A percentile compares a stretch with the other conserved stretches of the same genome.
phyloP scores from a whole-genome alignment of 2,329 filamentous ascomycete species.

The Mycocentrospora acerina region DNA sequence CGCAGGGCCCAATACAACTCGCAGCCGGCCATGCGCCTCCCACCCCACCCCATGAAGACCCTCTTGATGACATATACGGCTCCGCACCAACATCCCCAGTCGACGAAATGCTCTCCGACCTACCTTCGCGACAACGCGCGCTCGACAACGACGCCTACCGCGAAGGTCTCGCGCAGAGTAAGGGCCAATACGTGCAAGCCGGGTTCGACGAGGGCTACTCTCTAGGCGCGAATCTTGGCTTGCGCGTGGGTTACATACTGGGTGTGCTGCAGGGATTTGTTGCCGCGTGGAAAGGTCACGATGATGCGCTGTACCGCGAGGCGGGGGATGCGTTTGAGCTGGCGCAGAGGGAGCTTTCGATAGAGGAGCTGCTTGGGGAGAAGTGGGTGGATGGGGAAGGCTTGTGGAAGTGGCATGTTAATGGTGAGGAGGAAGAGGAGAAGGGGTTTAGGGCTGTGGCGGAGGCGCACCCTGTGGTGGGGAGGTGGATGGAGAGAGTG shows the following conservation, averaged over 20 bases:
- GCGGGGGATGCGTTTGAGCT: constrained; percentile 35
- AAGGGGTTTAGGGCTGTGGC: constrained; percentile 53
- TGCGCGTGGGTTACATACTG: constrained; percentile 71
- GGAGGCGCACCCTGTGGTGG: constrained; percentile 65
- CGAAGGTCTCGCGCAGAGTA: constrained; percentile 78
- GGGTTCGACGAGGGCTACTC: constrained; percentile 92
- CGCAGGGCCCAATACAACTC: constrained; percentile 26
- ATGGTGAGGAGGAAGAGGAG: constrained; percentile 34
- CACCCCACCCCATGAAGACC: constrained; percentile 35
- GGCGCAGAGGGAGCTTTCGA: constrained; percentile 62
- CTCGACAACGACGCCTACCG: constrained; percentile 88
- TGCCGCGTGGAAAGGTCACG: constrained; percentile 46
- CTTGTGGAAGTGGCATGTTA: constrained; percentile 67
- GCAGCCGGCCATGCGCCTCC: constrained; percentile 33
- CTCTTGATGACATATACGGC: constrained; percentile 51
- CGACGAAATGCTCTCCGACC: constrained; percentile 63
- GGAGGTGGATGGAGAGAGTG: constrained; percentile 59
- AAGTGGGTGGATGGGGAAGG: constrained; percentile 71
- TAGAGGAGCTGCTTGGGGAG: constrained; percentile 63
- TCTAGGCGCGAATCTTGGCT: constrained; percentile 78
- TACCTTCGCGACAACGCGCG: constrained; percentile 71
- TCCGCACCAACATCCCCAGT: constrained; percentile 45
- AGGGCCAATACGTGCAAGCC: constrained; percentile 73
- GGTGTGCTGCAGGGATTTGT: constrained; percentile 75
- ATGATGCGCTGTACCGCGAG: constrained; percentile 27